Percentiles rank a stretch among this genome's conserved stretches.
Conservation (phyloP, 257 asterid species). For the Thymus mandschuricus region DNA sequence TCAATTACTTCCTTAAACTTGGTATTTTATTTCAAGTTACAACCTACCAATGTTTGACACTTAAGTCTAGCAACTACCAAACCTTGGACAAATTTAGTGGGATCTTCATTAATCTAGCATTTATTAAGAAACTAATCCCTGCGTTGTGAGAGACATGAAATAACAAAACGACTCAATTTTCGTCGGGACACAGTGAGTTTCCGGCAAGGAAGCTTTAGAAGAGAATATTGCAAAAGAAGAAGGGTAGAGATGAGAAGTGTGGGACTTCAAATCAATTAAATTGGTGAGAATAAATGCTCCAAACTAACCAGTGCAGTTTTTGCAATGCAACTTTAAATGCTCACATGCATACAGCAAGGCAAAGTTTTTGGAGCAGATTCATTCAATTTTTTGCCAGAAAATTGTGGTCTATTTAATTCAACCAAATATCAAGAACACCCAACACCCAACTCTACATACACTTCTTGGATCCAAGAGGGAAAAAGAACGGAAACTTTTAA, state of each 20-base stretch:
- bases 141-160: no score
- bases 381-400: conserved; percentile 17
- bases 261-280: conserved; percentile 11
- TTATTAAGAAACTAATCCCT: no score
- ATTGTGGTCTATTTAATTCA: conserved; percentile 1
- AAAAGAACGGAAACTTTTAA: no score
- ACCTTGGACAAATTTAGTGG: neutral
- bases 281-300: conserved; percentile 36
- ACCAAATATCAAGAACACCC: conserved; percentile 11
- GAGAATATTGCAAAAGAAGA: neutral
- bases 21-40: neutral
- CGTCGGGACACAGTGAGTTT: no score
- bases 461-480: no score
- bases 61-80: neutral
- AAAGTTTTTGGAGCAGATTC: conserved; percentile 6
- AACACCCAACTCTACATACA: no score
- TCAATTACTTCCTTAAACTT: neutral
- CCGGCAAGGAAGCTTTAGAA: no score
- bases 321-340: conserved; percentile 38
- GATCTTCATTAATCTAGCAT: neutral
- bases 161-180: no score
- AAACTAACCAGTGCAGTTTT: conserved; percentile 35
- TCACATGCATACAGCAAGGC: conserved; percentile 36
- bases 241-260: neutral
- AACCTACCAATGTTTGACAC: conserved; percentile 25